Conservation (phyloP, 1,284 basidiomycete genomes). For the Sporisorium iseilematis-ciliati region DNA sequence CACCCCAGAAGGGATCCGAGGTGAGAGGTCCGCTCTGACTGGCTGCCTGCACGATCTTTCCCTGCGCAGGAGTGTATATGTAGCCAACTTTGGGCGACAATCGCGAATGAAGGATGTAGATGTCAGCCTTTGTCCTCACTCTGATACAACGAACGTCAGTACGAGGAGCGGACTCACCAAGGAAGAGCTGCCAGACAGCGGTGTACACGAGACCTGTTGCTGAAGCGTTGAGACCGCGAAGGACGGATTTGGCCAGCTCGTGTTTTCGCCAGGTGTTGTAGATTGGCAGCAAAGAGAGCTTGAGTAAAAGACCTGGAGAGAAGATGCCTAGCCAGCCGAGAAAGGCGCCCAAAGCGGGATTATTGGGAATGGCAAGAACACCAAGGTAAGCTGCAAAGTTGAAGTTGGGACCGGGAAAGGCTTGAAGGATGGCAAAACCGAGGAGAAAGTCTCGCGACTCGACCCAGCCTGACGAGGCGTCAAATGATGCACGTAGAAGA, state of each 20-base stretch:
- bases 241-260: constrained; percentile 70
- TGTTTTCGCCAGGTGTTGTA: constrained; percentile 73
- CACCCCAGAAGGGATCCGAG: constrained; percentile 72
- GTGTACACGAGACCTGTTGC: constrained; percentile 75
- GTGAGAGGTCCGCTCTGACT: constrained; percentile 70
- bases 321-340: constrained; percentile 71
- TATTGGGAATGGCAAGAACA: constrained; percentile 70
- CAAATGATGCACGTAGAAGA: too few relatives aligned
- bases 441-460: constrained; percentile 75
- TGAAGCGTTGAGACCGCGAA: constrained; percentile 75
- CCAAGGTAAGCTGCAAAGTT: constrained; percentile 76
- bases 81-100: constrained; percentile 50
- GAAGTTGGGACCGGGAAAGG: constrained; percentile 75
- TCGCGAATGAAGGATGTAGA: not conserved
- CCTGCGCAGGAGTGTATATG: constrained; percentile 67
- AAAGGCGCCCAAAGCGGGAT: constrained; percentile 72
- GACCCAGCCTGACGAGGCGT: constrained; percentile 65
- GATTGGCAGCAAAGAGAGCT: constrained; percentile 73
- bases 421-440: constrained; percentile 74
- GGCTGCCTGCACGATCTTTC: constrained; percentile 25
- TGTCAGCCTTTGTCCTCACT: not conserved
- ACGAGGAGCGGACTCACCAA: constrained; percentile 23
- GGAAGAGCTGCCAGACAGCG: constrained; percentile 74
- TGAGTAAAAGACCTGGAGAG: constrained; percentile 73
- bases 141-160: not conserved